Percentiles rank a stretch among this genome's conserved stretches.
phyloP scores from a whole-genome alignment of 306 rosid species.

The Pachyrhizus erosus region DNA sequence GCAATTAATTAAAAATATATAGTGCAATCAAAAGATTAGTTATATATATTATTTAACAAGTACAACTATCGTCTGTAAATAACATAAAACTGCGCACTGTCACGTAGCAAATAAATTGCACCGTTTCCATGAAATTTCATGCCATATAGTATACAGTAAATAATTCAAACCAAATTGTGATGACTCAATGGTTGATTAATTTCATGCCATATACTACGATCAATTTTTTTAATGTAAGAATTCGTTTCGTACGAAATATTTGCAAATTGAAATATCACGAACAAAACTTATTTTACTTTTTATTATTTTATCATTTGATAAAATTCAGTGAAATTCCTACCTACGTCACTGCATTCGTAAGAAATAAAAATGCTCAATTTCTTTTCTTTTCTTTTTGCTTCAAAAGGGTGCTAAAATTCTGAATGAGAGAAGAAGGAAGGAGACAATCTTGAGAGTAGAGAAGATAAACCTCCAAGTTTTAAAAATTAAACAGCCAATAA shows the following conservation, averaged over 20 bases:
- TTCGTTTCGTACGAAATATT: neutral
- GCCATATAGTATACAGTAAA: neutral
- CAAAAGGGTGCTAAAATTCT: too few species aligned
- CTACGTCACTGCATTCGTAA: neutral
- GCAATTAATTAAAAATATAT: constrained; percentile 19
- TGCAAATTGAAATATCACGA: neutral
- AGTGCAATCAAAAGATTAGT: neutral
- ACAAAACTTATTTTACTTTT: neutral
- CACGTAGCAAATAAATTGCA: neutral
- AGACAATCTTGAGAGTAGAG: neutral
- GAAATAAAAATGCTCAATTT: neutral
- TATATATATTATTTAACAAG: neutral
- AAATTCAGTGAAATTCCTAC: neutral
- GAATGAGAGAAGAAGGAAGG: neutral
- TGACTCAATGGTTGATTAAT: neutral
- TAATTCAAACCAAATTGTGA: neutral
- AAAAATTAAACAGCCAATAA: neutral
- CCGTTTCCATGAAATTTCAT: neutral
- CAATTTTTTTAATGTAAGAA: neutral
- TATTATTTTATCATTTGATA: neutral
- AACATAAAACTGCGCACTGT: neutral
- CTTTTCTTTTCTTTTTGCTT: neutral
- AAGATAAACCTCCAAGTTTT: neutral
- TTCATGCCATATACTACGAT: too few species aligned
- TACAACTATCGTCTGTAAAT: neutral